phyloP scores from a whole-genome alignment of 768 basidiomycete genomes.

The Tulasnella sp. region DNA sequence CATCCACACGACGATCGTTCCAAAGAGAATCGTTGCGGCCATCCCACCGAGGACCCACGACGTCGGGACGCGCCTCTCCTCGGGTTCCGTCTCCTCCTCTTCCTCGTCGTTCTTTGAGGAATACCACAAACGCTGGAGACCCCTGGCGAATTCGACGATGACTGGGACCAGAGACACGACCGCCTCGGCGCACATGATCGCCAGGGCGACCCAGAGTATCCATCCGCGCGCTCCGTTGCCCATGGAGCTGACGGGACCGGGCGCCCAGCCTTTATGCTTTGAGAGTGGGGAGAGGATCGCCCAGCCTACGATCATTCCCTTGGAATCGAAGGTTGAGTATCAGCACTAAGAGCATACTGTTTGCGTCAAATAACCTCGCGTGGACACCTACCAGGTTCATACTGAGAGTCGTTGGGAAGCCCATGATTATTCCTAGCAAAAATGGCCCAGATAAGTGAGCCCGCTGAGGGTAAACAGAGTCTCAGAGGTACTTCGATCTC shows the following conservation, averaged over 20 bases:
- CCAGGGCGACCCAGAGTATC: slow-evolving; percentile 94
- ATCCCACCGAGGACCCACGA: slow-evolving; percentile 69
- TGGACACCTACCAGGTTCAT: slow-evolving; percentile 82
- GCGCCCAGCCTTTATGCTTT: slow-evolving; percentile 79
- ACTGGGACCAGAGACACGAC: slow-evolving; percentile 78
- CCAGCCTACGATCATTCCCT: slow-evolving; percentile 98
- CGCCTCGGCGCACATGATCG: slow-evolving; percentile 91
- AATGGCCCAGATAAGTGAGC: too few relatives aligned
- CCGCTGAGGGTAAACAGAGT: too few relatives aligned
- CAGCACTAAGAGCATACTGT: too few relatives aligned
- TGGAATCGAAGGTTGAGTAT: background rate
- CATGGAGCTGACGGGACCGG: slow-evolving; percentile 83
- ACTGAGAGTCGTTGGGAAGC: slow-evolving; percentile 82
- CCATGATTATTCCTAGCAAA: slow-evolving; percentile 98
- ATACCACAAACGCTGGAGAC: background rate
- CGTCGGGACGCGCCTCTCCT: slow-evolving; percentile 68
- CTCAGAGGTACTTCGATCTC: too few relatives aligned
- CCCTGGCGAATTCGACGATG: slow-evolving; percentile 37
- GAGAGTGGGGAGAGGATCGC: slow-evolving; percentile 82
- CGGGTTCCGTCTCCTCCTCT: slow-evolving; percentile 60
- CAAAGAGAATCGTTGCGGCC: slow-evolving; percentile 44
- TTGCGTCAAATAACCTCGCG: too few relatives aligned
- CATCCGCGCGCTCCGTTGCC: slow-evolving; percentile 82
- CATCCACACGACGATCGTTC: slow-evolving; percentile 72
- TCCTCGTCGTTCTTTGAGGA: slow-evolving; percentile 22